phyloP scores from a whole-genome alignment of 2,329 filamentous ascomycete genomes.

The Paraconiothyrium sp. region DNA sequence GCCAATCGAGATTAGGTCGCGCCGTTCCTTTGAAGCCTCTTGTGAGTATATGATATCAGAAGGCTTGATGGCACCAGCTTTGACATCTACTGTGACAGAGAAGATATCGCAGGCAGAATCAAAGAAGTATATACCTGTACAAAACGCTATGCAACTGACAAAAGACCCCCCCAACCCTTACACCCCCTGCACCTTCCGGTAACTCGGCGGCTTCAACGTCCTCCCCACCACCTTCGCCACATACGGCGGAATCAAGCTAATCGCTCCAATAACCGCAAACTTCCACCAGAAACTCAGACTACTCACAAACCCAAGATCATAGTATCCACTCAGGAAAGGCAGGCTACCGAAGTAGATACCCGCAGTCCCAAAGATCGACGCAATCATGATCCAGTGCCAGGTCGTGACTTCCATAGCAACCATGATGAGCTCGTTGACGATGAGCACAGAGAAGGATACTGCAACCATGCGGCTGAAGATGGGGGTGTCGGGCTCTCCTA shows the following conservation, averaged over 20 bases:
- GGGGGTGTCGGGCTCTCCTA: conserved; percentile 56
- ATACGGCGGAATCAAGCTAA: conserved; percentile 87
- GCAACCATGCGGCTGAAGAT: conserved; percentile 74
- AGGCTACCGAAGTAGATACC: conserved; percentile 81
- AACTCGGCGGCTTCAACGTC: conserved; percentile 89
- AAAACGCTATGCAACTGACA: background rate
- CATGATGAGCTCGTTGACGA: conserved; percentile 96
- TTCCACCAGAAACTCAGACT: conserved; percentile 89
- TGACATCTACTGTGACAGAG: too few relatives aligned
- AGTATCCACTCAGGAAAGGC: conserved; percentile 89
- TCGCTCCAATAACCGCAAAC: conserved; percentile 78
- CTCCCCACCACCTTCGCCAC: conserved; percentile 84
- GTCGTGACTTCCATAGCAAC: conserved; percentile 96
- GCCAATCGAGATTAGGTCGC: too few relatives aligned
- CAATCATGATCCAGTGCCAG: conserved; percentile 94
- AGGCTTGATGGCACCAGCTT: too few relatives aligned
- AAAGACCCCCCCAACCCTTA: conserved; percentile 41
- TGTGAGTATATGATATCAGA: too few relatives aligned
- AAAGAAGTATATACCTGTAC: background rate
- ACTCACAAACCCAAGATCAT: conserved; percentile 81
- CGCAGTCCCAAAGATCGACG: conserved; percentile 83
- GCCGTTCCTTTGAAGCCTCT: too few relatives aligned
- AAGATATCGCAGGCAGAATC: background rate
- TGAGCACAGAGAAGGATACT: conserved; percentile 89
- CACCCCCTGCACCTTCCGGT: conserved; percentile 86